These are phyloP conservation scores for Naumovozyma dairenensis DNA, from an alignment of 805 yeast genomes.

Conservation along the genomic window DNA sequence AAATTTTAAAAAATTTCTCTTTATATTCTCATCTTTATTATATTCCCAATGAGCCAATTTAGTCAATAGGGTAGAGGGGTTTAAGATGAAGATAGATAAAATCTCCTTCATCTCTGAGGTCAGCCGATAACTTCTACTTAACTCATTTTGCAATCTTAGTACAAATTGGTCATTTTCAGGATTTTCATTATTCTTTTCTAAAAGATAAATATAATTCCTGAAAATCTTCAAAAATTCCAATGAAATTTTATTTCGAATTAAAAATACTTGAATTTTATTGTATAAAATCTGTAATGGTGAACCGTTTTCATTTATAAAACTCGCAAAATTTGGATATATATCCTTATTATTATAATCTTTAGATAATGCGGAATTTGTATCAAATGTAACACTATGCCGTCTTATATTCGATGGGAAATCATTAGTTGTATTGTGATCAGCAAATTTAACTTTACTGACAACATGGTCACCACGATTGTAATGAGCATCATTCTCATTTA, in stretches of 20 bases:
- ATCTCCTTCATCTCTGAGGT: constrained; percentile 12
- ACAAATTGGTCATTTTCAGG: constrained; percentile 18
- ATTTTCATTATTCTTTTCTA: constrained; percentile 12
- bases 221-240: constrained; percentile 21
- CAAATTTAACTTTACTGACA: too few species aligned
- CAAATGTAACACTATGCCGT: too few species aligned
- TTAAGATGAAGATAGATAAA: constrained; percentile 12
- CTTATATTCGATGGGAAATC: too few species aligned
- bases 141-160: constrained; percentile 14
- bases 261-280: constrained; percentile 18
- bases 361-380: too few species aligned
- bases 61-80: constrained; percentile 19
- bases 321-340: too few species aligned
- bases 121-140: constrained; percentile 12
- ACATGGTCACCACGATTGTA: too few species aligned
- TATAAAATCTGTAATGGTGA: constrained; percentile 6
- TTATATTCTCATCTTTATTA: constrained; percentile 3
- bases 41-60: constrained; percentile 16
- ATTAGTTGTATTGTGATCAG: too few species aligned
- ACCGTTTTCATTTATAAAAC: too few species aligned
- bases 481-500: too few species aligned
- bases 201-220: constrained; percentile 12
- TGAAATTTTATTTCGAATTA: constrained; percentile 18
- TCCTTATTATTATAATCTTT: too few species aligned
- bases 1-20: constrained; percentile 7